These are phyloP conservation scores for Sporisorium sorghi DNA, from an alignment of 1,284 basidiomycete genomes.

Conservation along the genomic window DNA sequence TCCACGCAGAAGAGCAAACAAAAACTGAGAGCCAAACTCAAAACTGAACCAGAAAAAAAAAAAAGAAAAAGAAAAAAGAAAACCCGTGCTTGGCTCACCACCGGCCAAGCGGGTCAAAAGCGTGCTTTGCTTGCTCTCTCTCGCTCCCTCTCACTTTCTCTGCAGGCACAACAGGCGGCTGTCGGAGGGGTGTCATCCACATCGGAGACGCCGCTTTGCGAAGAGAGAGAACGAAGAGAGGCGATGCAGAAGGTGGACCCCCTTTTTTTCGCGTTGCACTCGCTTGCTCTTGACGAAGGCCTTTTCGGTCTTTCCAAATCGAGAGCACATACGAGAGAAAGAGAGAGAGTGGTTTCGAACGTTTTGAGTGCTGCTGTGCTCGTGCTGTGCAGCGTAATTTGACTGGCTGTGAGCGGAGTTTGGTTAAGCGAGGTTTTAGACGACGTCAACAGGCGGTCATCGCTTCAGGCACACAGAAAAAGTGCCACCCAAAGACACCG, in stretches of 20 bases:
- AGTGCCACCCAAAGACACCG: not conserved
- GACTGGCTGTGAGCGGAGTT: not conserved
- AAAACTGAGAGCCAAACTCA: too few relatives aligned
- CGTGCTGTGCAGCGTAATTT: not conserved
- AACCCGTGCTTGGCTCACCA: too few relatives aligned
- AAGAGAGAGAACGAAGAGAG: not conserved
- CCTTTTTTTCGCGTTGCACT: not conserved
- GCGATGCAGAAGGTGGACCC: not conserved
- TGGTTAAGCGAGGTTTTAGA: not conserved
- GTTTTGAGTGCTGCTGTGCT: not conserved
- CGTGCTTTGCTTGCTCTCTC: not conserved
- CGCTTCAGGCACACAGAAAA: not conserved
- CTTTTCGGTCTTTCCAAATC: conserved; percentile 11
- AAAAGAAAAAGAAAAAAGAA: too few relatives aligned
- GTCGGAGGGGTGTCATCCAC: not conserved
- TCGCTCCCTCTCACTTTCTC: too few relatives aligned
- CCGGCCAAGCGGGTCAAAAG: not conserved
- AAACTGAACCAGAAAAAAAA: too few relatives aligned
- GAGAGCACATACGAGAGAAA: not conserved
- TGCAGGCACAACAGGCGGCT: not conserved
- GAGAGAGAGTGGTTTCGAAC: not conserved
- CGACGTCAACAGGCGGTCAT: conserved; percentile 1
- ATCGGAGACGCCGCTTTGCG: not conserved
- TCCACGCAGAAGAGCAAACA: too few relatives aligned
- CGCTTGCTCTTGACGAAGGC: conserved; percentile 1